Evolutionary conservation across 345 rosid species (phyloP).

Genomic region (Abelmoschus esculentus): DNA sequence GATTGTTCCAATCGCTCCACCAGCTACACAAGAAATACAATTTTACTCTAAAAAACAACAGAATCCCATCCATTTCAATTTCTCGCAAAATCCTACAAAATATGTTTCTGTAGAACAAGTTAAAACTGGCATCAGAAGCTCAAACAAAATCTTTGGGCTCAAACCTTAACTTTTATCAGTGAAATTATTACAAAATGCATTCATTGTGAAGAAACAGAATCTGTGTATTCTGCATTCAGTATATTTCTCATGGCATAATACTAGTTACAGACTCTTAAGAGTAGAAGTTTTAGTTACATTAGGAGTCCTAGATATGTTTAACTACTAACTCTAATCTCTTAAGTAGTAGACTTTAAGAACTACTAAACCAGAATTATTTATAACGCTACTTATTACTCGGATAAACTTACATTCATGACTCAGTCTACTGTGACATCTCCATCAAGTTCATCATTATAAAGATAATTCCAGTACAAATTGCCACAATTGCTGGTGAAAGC

Average conservation of each 20-base stretch:
- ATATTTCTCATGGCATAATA: no score
- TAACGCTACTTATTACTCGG: no score
- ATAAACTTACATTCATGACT: not conserved
- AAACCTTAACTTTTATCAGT: not conserved
- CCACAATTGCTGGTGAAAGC: not conserved
- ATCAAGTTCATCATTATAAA: not conserved
- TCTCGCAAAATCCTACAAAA: not conserved
- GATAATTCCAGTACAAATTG: not conserved
- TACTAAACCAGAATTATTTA: no score
- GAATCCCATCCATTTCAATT: not conserved
- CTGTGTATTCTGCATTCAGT: no score
- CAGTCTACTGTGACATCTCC: not conserved
- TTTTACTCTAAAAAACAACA: not conserved
- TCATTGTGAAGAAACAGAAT: not conserved
- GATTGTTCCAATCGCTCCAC: not conserved
- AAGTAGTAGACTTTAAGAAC: no score
- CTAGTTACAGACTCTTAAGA: no score
- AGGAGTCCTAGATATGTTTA: no score
- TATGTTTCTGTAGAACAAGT: not conserved
- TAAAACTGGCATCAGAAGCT: not conserved
- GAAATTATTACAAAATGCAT: not conserved
- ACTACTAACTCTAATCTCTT: no score
- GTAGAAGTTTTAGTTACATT: no score
- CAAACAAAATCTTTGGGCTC: not conserved
- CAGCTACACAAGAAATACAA: not conserved